Base-by-base conservation (phyloP, 2,329 filamentous ascomycete genomes). In the Trichoderma cornu-damae region DNA sequence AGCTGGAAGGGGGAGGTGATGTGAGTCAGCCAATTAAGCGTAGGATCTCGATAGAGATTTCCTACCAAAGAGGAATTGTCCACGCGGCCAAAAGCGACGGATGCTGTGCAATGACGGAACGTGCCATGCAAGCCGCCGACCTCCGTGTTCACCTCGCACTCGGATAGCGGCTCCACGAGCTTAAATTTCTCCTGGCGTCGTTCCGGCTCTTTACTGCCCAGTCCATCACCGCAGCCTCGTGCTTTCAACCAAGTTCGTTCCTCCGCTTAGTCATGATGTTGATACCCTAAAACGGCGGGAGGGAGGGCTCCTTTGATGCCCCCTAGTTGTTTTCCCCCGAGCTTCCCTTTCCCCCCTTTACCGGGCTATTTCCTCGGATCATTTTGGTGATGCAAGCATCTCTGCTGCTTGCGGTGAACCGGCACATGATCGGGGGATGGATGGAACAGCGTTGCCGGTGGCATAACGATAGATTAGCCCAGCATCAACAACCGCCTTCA, bases 111-210 rank as follows among this genome's bases (percentile, higher is more conserved):
- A n/a, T n/a, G 24, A 3, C 32, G 40, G 51, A 37, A 28, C 30
- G 35, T 14, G 40, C 40, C n/a, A 20, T n/a, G 28, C 35, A 51
- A 16, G n/a, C 49, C 32, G n/a, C 49, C 32, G 11, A 30, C 40
- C 18, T 46, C 51, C 40, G 40, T 47, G 32, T 22, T 20, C 16
- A 11, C 32, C 32, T 55, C 51, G 51, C 51, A 55, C 32, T 55
- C 51, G 51, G 40, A 47, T 28, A 30, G 32, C 20, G 30, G 40
- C 52, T 28, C 52, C 52, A 55, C 52, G 52, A 55, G 52, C 52
- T 55, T 55, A 55, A 55, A 47, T 55, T 43, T 46, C 52, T 42
- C 52, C 52, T 55, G 52, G 18, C 52, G 32, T 42, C 44, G 44
- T 22, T 48, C 30, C 44, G 28, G 44, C 44, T 22, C 32, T n/a